These are phyloP conservation scores for Jasminum sambac DNA, from an alignment of 257 asterid genomes.

Conservation along the genomic window DNA sequence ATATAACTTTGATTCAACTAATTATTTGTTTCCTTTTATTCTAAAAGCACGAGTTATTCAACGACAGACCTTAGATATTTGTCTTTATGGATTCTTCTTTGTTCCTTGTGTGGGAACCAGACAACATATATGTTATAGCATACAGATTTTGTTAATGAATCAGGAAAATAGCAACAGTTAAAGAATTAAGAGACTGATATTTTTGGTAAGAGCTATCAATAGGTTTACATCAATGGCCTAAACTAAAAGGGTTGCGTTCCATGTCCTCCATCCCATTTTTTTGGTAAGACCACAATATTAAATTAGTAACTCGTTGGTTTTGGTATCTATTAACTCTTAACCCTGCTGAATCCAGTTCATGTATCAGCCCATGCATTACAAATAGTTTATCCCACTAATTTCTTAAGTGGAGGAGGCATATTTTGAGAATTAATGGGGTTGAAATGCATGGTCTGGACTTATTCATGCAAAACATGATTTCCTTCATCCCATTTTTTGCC, in stretches of 20 bases:
- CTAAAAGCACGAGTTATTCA: background rate
- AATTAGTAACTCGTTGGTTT: too few relatives aligned
- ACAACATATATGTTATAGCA: too few relatives aligned
- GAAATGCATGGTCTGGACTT: slow-evolving; percentile 14
- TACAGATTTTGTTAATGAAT: background rate
- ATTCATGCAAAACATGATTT: slow-evolving; percentile 24
- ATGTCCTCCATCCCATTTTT: background rate
- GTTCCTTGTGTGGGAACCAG: background rate
- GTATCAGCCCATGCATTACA: too few relatives aligned
- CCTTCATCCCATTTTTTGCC: background rate
- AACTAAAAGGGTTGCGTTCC: background rate
- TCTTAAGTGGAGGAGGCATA: slow-evolving; percentile 13
- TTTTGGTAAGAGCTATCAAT: slow-evolving; percentile 1
- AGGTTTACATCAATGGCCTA: background rate
- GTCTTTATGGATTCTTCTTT: background rate
- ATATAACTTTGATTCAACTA: background rate
- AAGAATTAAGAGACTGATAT: background rate
- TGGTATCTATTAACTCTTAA: too few relatives aligned
- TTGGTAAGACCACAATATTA: too few relatives aligned
- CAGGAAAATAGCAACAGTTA: background rate
- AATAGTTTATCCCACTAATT: slow-evolving; percentile 1
- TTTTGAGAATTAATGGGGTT: slow-evolving; percentile 15
- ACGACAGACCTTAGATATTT: background rate
- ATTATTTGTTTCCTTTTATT: background rate
- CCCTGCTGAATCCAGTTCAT: too few relatives aligned